Conservation (phyloP, 2,329 filamentous ascomycete species). For the Helicocarpus griseus region DNA sequence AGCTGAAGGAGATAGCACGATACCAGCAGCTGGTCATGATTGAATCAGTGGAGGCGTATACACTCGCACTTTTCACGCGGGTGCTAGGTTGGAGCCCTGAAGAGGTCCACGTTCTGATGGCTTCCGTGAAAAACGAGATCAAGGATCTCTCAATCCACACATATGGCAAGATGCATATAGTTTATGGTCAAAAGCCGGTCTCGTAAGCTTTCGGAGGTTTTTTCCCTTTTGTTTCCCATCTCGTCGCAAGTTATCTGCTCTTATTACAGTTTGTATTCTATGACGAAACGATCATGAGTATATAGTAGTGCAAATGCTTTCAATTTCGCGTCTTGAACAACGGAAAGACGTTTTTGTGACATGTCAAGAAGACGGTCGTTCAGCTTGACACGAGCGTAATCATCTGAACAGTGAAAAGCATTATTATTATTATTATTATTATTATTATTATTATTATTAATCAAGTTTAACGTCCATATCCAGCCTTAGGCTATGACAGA, state of each 20-base stretch:
- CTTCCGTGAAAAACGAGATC: slow-evolving; percentile 14
- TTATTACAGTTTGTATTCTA: background rate
- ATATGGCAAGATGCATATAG: slow-evolving; percentile 14
- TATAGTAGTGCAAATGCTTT: background rate
- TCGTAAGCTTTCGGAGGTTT: background rate
- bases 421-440: too few species aligned
- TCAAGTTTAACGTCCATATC: too few species aligned
- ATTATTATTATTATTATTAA: too few species aligned
- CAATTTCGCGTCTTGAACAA: background rate
- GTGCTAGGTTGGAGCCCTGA: slow-evolving; percentile 18
- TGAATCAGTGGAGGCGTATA: slow-evolving; percentile 17
- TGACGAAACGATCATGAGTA: background rate
- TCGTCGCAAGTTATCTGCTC: background rate
- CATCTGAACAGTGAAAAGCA: too few species aligned
- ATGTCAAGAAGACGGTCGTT: too few species aligned
- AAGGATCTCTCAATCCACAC: slow-evolving; percentile 13
- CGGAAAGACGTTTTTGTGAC: background rate
- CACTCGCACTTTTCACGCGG: slow-evolving; percentile 16
- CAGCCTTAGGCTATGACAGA: too few species aligned
- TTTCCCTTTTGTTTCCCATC: background rate
- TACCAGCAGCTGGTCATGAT: slow-evolving; percentile 14
- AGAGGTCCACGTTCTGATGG: slow-evolving; percentile 16
- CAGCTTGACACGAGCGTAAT: too few species aligned
- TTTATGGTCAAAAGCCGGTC: slow-evolving; percentile 14
- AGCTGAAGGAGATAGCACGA: slow-evolving; percentile 31